These are phyloP conservation scores for Phytophthora pini DNA, from an alignment of 352 stramenopile species.

Conservation along the genomic window DNA sequence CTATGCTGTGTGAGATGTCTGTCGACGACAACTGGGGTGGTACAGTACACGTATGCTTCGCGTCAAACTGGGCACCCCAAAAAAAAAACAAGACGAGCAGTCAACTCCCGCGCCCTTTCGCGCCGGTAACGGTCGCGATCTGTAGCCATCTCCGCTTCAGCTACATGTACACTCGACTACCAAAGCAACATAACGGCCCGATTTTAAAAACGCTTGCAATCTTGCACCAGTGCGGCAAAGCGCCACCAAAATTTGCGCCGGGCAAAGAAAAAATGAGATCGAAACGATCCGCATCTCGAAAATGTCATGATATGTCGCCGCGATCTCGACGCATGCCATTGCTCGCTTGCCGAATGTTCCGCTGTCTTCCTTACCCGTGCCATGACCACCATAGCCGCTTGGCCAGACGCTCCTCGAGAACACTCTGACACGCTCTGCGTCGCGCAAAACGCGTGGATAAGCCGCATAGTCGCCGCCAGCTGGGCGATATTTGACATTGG, in stretches of 20 bases:
- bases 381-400: constrained; percentile 1
- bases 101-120: constrained; percentile 23
- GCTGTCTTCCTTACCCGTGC: constrained; percentile 17
- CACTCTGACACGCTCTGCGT: constrained; percentile 22
- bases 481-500: constrained; percentile 30
- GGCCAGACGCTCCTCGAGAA: constrained; percentile 35
- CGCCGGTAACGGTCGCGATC: constrained; percentile 19
- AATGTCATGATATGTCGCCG: constrained; percentile 10
- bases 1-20: constrained; percentile 3
- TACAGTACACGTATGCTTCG: not conserved
- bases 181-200: constrained; percentile 9
- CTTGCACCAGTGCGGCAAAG: constrained; percentile 15
- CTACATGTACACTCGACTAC: constrained; percentile 15
- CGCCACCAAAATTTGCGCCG: constrained; percentile 32
- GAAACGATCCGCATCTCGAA: constrained; percentile 9
- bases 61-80: constrained; percentile 24
- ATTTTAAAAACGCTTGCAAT: not conserved
- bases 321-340: constrained; percentile 21
- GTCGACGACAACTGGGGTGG: constrained; percentile 6
- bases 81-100: constrained; percentile 34
- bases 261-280: not conserved
- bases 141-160: constrained; percentile 25
- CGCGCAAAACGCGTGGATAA: constrained; percentile 30
- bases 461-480: constrained; percentile 15
- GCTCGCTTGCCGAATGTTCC: constrained; percentile 27